Percentiles rank a stretch among this genome's conserved stretches.
phyloP scores from a whole-genome alignment of 768 basidiomycete species.

The Phaffia tasmanica region DNA sequence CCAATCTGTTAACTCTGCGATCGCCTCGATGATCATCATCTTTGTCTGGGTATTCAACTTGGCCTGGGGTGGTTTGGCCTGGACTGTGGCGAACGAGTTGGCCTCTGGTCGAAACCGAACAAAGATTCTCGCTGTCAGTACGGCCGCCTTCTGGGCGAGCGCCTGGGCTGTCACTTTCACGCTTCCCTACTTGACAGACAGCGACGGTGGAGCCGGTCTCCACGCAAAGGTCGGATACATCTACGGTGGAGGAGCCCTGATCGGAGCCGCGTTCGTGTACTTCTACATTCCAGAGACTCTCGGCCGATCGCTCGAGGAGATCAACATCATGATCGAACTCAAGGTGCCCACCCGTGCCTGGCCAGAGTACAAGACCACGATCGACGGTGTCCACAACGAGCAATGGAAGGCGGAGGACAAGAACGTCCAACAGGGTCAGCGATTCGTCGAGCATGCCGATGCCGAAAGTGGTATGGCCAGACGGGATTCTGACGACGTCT shows the following conservation, averaged over 20 bases:
- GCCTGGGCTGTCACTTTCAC: slow-evolving; percentile 38
- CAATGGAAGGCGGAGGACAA: slow-evolving; percentile 29
- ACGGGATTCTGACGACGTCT: no score
- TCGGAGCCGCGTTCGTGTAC: slow-evolving; percentile 33
- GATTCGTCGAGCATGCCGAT: neutral
- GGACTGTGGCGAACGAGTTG: slow-evolving; percentile 32
- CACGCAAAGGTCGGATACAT: slow-evolving; percentile 37
- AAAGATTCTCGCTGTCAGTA: slow-evolving; percentile 37
- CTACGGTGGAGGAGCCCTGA: slow-evolving; percentile 30
- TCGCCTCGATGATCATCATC: slow-evolving; percentile 36
- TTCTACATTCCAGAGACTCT: slow-evolving; percentile 35
- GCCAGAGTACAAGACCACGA: slow-evolving; percentile 29
- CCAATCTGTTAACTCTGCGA: slow-evolving; percentile 32
- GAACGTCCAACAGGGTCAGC: slow-evolving; percentile 9
- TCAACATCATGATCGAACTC: slow-evolving; percentile 27
- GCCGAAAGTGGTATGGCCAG: no score
- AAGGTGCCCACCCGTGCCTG: slow-evolving; percentile 6
- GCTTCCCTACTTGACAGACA: slow-evolving; percentile 36
- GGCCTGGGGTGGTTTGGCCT: slow-evolving; percentile 36
- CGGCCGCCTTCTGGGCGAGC: slow-evolving; percentile 38
- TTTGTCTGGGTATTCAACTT: slow-evolving; percentile 39
- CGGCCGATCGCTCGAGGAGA: slow-evolving; percentile 29
- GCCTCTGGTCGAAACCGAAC: slow-evolving; percentile 34
- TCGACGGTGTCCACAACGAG: slow-evolving; percentile 33
- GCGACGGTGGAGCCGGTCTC: slow-evolving; percentile 29